Evolutionary conservation across 2,329 filamentous ascomycete genomes (phyloP).

Genomic region (Colletotrichum cuscutae): DNA sequence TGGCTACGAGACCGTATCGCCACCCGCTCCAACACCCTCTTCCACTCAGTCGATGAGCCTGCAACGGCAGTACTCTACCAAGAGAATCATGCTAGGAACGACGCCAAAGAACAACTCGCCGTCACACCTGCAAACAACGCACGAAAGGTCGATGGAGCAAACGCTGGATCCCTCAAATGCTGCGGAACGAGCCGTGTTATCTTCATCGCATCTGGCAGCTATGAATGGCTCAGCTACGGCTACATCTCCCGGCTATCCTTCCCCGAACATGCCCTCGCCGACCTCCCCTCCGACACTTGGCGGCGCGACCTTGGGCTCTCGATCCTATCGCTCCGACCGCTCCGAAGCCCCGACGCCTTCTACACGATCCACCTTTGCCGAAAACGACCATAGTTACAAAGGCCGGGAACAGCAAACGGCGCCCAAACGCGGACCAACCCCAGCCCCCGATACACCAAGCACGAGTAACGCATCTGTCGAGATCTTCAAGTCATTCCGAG

Average conservation of each 20-base stretch:
- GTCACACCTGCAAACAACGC: slow-evolving; percentile 75
- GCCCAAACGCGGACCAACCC: slow-evolving; percentile 70
- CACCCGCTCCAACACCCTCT: slow-evolving; percentile 66
- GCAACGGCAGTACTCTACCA: slow-evolving; percentile 79
- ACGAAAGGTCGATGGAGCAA: slow-evolving; percentile 73
- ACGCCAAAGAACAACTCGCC: slow-evolving; percentile 82
- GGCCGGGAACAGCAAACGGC: slow-evolving; percentile 50
- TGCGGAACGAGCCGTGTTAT: slow-evolving; percentile 72
- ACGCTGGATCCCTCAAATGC: slow-evolving; percentile 76
- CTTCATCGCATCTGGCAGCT: slow-evolving; percentile 75
- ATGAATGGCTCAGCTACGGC: slow-evolving; percentile 71
- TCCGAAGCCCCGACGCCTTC: slow-evolving; percentile 64
- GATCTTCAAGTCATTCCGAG: slow-evolving; percentile 98
- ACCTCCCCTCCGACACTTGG: slow-evolving; percentile 72
- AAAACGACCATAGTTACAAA: slow-evolving; percentile 40
- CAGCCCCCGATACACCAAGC: slow-evolving; percentile 69
- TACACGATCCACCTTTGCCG: slow-evolving; percentile 63
- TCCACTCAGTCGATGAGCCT: slow-evolving; percentile 64
- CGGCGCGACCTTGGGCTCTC: slow-evolving; percentile 67
- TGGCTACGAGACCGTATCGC: slow-evolving; percentile 66
- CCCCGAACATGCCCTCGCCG: slow-evolving; percentile 76
- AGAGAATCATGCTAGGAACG: slow-evolving; percentile 76
- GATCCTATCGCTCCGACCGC: slow-evolving; percentile 66
- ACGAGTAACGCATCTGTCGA: slow-evolving; percentile 76
- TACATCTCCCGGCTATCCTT: slow-evolving; percentile 63